These are phyloP conservation scores for Eucalyptus caleyi DNA, from an alignment of 345 rosid genomes.

Conservation along the genomic window DNA sequence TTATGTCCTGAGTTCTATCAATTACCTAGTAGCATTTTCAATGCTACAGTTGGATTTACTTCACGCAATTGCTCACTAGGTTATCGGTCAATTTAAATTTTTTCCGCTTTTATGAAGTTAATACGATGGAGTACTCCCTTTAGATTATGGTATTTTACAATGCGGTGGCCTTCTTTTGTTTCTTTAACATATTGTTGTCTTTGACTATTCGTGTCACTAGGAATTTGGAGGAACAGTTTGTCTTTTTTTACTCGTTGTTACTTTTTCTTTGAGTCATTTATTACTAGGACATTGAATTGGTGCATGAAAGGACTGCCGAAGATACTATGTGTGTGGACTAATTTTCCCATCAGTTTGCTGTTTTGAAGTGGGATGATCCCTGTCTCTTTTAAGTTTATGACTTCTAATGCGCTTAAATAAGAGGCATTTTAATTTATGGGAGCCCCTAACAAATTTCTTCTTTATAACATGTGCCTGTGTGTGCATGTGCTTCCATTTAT, in stretches of 20 bases:
- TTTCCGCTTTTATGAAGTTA: not conserved
- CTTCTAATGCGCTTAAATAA: not conserved
- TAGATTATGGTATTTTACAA: not conserved
- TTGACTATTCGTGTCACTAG: not conserved
- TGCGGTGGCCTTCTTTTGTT: not conserved
- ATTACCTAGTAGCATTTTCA: slow-evolving; percentile 43
- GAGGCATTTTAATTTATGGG: not conserved
- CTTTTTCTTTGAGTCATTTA: not conserved
- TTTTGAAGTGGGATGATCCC: not conserved
- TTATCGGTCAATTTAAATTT: not conserved
- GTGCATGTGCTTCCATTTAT: not conserved
- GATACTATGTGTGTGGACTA: not conserved
- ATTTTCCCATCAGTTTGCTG: not conserved
- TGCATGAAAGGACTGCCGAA: not conserved
- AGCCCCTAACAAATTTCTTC: not conserved
- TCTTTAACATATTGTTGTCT: not conserved
- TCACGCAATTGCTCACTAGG: not conserved
- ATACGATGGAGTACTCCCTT: not conserved
- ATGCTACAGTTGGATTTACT: slow-evolving; percentile 21
- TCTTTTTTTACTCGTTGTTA: not conserved
- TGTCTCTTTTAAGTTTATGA: not conserved
- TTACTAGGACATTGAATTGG: not conserved
- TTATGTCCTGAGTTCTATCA: slow-evolving; percentile 49
- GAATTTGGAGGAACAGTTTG: not conserved
- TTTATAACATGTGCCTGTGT: not conserved